phyloP scores from a whole-genome alignment of 2,329 filamentous ascomycete genomes.

The Neospermospora avenae region DNA sequence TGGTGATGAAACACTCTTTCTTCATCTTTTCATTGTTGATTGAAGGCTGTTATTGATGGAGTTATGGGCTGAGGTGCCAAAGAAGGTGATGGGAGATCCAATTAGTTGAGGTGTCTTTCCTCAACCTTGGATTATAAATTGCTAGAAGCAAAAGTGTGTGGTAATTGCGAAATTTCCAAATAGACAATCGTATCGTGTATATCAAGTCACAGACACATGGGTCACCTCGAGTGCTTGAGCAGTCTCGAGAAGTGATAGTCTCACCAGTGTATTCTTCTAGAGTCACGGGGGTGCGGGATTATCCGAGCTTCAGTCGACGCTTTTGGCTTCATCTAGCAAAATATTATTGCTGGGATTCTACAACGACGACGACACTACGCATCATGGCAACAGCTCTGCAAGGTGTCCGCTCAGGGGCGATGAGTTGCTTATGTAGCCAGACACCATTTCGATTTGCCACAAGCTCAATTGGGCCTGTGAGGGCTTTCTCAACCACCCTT shows the following conservation, averaged over 20 bases:
- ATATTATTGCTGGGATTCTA: background rate
- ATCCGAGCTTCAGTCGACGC: background rate
- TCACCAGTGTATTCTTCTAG: background rate
- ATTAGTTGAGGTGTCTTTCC: background rate
- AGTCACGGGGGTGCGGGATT: background rate
- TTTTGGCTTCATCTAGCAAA: slow-evolving; percentile 1
- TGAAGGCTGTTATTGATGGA: no score
- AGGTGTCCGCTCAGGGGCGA: slow-evolving; percentile 29
- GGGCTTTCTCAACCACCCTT: slow-evolving; percentile 27
- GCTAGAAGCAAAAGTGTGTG: background rate
- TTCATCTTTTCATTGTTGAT: slow-evolving; percentile 13
- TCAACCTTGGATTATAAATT: no score
- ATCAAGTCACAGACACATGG: background rate
- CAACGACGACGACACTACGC: background rate
- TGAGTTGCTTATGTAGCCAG: slow-evolving; percentile 26
- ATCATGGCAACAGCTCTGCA: slow-evolving; percentile 34
- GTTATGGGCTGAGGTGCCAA: no score
- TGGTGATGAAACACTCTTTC: slow-evolving; percentile 72
- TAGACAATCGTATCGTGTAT: background rate
- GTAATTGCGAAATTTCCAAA: background rate
- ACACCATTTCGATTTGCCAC: slow-evolving; percentile 14
- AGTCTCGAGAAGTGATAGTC: background rate
- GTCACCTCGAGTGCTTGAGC: background rate
- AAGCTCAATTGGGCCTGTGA: slow-evolving; percentile 23
- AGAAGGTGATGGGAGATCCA: background rate